Base-by-base conservation (phyloP, 805 yeast genomes). In the Pichia rugopelliculosa region DNA sequence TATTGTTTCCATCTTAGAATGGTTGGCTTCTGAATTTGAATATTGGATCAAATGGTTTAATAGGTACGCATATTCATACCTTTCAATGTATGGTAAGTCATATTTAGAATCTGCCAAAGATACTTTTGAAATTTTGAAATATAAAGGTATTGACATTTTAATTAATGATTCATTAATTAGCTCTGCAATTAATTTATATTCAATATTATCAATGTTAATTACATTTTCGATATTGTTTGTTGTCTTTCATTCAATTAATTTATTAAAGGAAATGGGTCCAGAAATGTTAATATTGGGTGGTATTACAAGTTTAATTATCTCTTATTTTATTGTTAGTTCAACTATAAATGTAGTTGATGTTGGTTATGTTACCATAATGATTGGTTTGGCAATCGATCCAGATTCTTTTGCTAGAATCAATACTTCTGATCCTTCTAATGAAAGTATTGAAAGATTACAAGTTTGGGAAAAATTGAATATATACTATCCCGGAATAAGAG, bases 51-150 rank as follows among this genome's bases (percentile, higher is more conserved):
- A 81, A 50, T 89, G 87, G 72, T 89, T 90, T 71, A 88, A 90
- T 67, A 91, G 85, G 61, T 90, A 87, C 61, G 95, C 96, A 7
- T 87, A 85, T 62, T 82, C 93, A 25, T 87, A 82, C 59, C 73
- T 90, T 57, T 95, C 96, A 0, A 72, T 90, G 22, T 91, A 88
- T 65, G 97, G 97, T 41, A 81, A 82, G 56, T 72, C 79, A 33
- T 91, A 89, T 59, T 59, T 86, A 42, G 70, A 72, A 25, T 81
- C 95, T 0, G 90, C 96, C 0, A 84, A 76, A 56, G 91, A 87
- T 50, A 85, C 97, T 0, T 84, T 89, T 79, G 77, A 79, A 56
- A 72, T 90, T 65, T 64, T 90, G 55, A 76, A 84, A 58, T 79
- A 73, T 60, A 84, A 87, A 62, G 96, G 96, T 30, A 72, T 87